phyloP scores from a whole-genome alignment of 176 grass and related monocot species.

The Zea luxurians region DNA sequence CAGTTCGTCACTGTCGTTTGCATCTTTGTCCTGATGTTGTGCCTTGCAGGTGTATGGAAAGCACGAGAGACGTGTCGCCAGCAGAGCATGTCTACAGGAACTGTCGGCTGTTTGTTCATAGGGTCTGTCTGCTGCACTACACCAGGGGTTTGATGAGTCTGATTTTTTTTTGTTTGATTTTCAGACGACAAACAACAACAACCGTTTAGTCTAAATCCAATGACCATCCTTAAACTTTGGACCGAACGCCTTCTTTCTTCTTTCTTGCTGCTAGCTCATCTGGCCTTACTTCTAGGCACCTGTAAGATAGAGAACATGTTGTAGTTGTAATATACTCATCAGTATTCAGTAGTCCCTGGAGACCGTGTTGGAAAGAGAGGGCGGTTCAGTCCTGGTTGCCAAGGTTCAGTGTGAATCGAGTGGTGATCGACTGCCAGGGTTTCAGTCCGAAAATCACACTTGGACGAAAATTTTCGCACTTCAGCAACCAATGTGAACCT shows the following conservation, averaged over 20 bases:
- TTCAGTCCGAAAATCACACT: background rate
- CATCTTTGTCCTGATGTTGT: background rate
- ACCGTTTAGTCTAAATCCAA: too few relatives aligned
- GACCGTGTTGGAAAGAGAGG: background rate
- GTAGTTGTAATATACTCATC: background rate
- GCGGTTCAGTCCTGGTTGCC: background rate
- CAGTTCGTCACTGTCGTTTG: constrained; percentile 8
- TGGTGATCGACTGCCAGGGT: background rate
- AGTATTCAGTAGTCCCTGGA: background rate
- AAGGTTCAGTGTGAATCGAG: background rate
- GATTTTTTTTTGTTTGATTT: too few relatives aligned
- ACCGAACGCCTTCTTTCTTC: too few relatives aligned
- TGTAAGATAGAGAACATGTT: too few relatives aligned
- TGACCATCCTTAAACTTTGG: too few relatives aligned
- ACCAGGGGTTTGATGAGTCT: background rate
- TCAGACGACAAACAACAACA: too few relatives aligned
- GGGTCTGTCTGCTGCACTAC: background rate
- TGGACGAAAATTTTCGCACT: background rate
- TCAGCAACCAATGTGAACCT: constrained; percentile 36
- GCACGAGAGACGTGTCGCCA: background rate
- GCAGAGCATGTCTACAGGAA: background rate
- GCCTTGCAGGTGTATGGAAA: constrained; percentile 12
- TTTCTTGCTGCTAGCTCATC: too few relatives aligned
- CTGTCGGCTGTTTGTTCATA: background rate
- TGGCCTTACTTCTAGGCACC: too few relatives aligned